Percentiles rank a stretch among this genome's conserved stretches.
Conservation (phyloP, 768 basidiomycete species). For the Candolleomyces efflorescens region DNA sequence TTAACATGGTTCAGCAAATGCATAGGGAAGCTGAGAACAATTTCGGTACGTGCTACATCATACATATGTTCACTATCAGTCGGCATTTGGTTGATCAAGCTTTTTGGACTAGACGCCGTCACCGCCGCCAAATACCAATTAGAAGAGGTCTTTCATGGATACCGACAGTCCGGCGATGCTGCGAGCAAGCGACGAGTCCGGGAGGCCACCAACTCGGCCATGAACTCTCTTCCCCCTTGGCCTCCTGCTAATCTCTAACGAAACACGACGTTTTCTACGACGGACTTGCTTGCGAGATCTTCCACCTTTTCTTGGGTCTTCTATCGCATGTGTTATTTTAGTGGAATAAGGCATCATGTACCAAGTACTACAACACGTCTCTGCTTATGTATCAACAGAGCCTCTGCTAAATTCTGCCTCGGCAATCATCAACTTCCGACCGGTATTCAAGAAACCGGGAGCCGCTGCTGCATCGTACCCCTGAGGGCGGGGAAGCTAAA, state of each 20-base stretch:
- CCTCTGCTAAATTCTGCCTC: too few species aligned
- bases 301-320: too few species aligned
- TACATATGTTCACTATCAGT: neutral
- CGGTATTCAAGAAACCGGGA: too few species aligned
- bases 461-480: too few species aligned
- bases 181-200: constrained; percentile 73
- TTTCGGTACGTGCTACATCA: constrained; percentile 35
- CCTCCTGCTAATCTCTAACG: constrained; percentile 29
- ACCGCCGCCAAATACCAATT: constrained; percentile 73
- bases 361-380: too few species aligned
- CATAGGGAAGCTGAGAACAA: constrained; percentile 53
- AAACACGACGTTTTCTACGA: too few species aligned
- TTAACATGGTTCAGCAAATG: constrained; percentile 56
- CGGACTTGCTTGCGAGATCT: too few species aligned
- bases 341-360: too few species aligned
- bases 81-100: neutral
- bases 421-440: too few species aligned
- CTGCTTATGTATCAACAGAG: too few species aligned
- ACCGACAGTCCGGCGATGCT: constrained; percentile 68
- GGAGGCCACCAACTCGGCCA: constrained; percentile 73
- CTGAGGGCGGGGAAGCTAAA: too few species aligned
- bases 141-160: constrained; percentile 66
- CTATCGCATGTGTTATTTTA: too few species aligned
- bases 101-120: constrained; percentile 45
- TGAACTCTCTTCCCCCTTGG: constrained; percentile 72